These are phyloP conservation scores for Lagenaria siceraria DNA, from an alignment of 306 rosid genomes.

Conservation along the genomic window DNA sequence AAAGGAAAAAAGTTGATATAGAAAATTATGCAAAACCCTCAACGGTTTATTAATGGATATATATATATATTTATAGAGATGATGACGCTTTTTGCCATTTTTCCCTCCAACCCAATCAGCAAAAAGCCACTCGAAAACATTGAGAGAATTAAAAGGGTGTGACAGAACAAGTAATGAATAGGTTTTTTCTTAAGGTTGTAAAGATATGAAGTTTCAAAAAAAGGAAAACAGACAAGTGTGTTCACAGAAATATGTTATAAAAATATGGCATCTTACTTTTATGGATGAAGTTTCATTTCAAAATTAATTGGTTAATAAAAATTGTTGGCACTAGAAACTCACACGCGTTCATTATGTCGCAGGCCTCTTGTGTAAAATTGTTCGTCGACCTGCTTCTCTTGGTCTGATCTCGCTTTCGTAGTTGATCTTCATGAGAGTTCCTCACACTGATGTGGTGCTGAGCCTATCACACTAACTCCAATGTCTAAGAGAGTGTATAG, in stretches of 20 bases:
- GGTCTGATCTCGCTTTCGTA: no score
- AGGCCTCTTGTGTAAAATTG: no score
- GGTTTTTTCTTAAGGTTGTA: constrained; percentile 4
- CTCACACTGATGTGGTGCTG: no score
- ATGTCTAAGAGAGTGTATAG: no score
- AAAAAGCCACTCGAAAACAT: not conserved
- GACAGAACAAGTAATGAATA: constrained; percentile 1
- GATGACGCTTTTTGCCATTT: not conserved
- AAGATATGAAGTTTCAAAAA: not conserved
- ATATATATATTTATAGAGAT: not conserved
- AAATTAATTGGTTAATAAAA: no score
- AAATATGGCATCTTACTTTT: no score
- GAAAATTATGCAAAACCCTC: not conserved
- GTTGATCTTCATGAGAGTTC: no score
- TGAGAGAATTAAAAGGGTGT: not conserved
- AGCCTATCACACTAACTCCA: no score
- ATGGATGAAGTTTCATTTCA: no score
- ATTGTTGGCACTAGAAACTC: no score
- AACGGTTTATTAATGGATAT: not conserved
- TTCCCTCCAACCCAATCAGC: not conserved
- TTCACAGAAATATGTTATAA: not conserved
- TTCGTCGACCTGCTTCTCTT: no score
- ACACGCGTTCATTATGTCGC: no score
- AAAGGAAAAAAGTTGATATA: not conserved
- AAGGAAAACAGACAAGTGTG: not conserved